These are phyloP conservation scores for Escallonia herrerae DNA, from an alignment of 129 eudicot species.

Conservation along the genomic window DNA sequence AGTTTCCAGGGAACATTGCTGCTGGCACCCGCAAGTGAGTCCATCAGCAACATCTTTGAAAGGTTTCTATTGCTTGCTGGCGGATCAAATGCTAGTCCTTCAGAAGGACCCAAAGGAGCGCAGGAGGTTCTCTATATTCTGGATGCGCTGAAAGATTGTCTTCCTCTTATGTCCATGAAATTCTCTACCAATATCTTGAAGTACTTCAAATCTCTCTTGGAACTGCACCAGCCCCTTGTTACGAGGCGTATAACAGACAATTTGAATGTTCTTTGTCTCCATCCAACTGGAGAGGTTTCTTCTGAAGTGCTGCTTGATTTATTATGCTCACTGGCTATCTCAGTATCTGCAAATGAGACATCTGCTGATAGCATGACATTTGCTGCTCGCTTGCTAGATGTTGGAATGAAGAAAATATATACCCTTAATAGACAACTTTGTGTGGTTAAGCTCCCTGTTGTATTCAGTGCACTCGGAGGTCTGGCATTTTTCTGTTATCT, in stretches of 20 bases:
- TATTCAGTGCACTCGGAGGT: slow-evolving; percentile 77
- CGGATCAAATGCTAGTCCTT: slow-evolving; percentile 46
- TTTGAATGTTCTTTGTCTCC: slow-evolving; percentile 55
- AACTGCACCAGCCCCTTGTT: slow-evolving; percentile 58
- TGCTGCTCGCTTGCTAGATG: slow-evolving; percentile 74
- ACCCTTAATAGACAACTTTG: slow-evolving; percentile 57
- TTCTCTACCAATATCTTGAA: slow-evolving; percentile 59
- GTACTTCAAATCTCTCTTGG: slow-evolving; percentile 64
- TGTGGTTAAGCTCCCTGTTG: slow-evolving; percentile 83
- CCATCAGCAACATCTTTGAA: slow-evolving; percentile 57
- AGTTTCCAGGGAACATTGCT: slow-evolving; percentile 43
- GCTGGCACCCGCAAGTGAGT: slow-evolving; percentile 82
- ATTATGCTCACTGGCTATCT: slow-evolving; percentile 58
- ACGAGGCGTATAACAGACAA: slow-evolving; percentile 72
- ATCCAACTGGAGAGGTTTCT: slow-evolving; percentile 53
- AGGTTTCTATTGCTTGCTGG: slow-evolving; percentile 84
- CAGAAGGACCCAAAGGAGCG: slow-evolving; percentile 70
- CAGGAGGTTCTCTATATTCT: slow-evolving; percentile 74
- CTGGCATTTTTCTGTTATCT: neutral
- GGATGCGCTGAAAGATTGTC: slow-evolving; percentile 68
- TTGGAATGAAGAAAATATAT: slow-evolving; percentile 71
- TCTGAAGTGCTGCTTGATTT: slow-evolving; percentile 67
- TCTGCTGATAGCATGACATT: slow-evolving; percentile 88
- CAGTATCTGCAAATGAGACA: slow-evolving; percentile 55
- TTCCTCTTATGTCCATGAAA: slow-evolving; percentile 66